Conservation (phyloP, 1,284 basidiomycete genomes). For the Hymenochaete sp. region DNA sequence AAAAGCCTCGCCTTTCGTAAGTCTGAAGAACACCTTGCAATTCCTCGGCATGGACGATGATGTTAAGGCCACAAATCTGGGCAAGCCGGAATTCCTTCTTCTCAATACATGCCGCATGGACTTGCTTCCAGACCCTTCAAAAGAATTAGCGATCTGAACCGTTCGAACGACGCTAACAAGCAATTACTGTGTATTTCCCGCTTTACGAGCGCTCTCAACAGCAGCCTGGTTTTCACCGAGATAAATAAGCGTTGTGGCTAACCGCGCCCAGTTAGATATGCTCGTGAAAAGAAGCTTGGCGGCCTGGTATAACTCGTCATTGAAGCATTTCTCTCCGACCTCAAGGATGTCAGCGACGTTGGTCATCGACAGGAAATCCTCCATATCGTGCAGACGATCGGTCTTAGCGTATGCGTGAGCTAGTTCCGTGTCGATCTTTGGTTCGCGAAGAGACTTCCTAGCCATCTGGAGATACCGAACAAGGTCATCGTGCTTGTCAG, state of each 20-base stretch:
- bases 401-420: slow-evolving; percentile 97
- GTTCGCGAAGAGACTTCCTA: slow-evolving; percentile 95
- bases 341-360: slow-evolving; percentile 96
- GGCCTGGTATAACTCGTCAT: slow-evolving; percentile 96
- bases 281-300: slow-evolving; percentile 93
- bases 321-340: slow-evolving; percentile 99
- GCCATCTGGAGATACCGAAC: slow-evolving; percentile 99
- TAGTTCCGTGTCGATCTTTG: slow-evolving; percentile 95
- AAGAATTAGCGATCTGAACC: slow-evolving; percentile 16
- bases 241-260: slow-evolving; percentile 98
- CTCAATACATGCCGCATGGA: slow-evolving; percentile 96
- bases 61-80: slow-evolving; percentile 96
- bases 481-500: slow-evolving; percentile 97
- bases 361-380: slow-evolving; percentile 98
- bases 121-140: slow-evolving; percentile 96
- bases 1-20: slow-evolving; percentile 90
- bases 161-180: slow-evolving; percentile 23
- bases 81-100: slow-evolving; percentile 96
- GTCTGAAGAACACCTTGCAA: slow-evolving; percentile 72
- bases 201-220: slow-evolving; percentile 97
- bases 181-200: slow-evolving; percentile 90
- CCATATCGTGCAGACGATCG: slow-evolving; percentile 96
- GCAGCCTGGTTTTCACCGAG: slow-evolving; percentile 97
- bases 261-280: slow-evolving; percentile 97
- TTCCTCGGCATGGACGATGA: slow-evolving; percentile 94